Conservation (phyloP, 2,329 filamentous ascomycete species). For the Phialophora expanda region DNA sequence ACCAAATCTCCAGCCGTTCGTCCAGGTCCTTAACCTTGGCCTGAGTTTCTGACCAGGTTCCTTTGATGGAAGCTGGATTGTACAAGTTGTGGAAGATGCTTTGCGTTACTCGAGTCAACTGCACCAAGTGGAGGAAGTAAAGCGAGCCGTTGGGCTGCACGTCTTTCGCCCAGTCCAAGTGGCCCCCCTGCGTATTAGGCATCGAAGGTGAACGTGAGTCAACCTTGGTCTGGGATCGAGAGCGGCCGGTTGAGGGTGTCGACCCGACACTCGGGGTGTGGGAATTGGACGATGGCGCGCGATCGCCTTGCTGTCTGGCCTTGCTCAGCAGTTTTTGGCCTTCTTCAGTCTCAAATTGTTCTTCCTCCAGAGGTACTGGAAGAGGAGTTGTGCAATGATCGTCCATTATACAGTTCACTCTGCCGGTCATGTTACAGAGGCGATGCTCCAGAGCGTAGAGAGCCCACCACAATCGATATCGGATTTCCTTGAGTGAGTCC, state of each 20-base stretch:
- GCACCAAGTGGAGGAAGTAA: slow-evolving; percentile 49
- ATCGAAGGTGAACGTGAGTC: slow-evolving; percentile 37
- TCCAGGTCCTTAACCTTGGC: slow-evolving; percentile 45
- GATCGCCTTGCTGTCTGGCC: slow-evolving; percentile 41
- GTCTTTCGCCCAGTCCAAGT: slow-evolving; percentile 41
- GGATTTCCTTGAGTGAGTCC: slow-evolving; percentile 50
- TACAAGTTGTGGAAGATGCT: slow-evolving; percentile 48
- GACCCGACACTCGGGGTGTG: slow-evolving; percentile 27
- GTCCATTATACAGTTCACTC: slow-evolving; percentile 50
- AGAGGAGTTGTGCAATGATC: slow-evolving; percentile 52
- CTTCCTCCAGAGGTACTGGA: slow-evolving; percentile 50
- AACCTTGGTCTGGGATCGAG: slow-evolving; percentile 29
- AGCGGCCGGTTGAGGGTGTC: slow-evolving; percentile 31
- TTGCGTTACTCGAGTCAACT: slow-evolving; percentile 46
- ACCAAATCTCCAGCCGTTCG: slow-evolving; percentile 47
- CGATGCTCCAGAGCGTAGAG: slow-evolving; percentile 53
- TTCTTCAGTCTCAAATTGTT: slow-evolving; percentile 44
- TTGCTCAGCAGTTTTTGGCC: slow-evolving; percentile 46
- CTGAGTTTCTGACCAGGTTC: slow-evolving; percentile 48
- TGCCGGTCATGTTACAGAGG: slow-evolving; percentile 54
- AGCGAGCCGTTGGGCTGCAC: slow-evolving; percentile 47
- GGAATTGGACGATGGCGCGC: slow-evolving; percentile 41
- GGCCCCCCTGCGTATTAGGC: slow-evolving; percentile 16
- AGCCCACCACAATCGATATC: slow-evolving; percentile 56
- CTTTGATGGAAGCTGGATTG: slow-evolving; percentile 45